Evolutionary conservation across 2,329 filamentous ascomycete species (phyloP), one percentile per base, ranked within the genome.

Genomic region (Botryotinia narcissicola): DNA sequence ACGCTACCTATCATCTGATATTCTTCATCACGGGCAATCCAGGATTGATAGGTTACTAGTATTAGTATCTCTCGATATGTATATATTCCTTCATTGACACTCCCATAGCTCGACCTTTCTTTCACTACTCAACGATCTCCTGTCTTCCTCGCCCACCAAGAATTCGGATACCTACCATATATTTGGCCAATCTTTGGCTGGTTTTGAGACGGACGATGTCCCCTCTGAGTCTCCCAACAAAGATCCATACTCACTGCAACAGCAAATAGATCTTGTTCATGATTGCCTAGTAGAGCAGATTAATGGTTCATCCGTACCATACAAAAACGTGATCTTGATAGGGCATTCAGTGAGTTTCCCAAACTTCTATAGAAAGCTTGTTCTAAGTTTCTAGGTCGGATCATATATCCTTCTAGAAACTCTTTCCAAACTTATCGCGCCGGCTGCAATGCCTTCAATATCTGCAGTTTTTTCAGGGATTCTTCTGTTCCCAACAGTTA

Each of bases 21-120:
- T 94, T 90, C 83, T 91, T 93, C 81, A 86, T 95, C 59, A 88
- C 91, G 42, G 93, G 93, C 32, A 95, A 95, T 76, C 93, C 93
- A 8, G 93, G 93, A 8, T 84, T 94, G 29, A 87, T 94, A 69
- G 88, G 87, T 73, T 95, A 93, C 85, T 95, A 95, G 82, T 83
- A 83, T 35, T 8, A 32, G 1, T 6, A 1, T 20, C 18, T 8
- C 18, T 35, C 40, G 9, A 32, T 29, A 25, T 29, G 20, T 32
- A 7, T 35, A 25, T n/a, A 16, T 61, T 0, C 20, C 20, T 16
- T 12, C 22, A 5, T 44, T 70, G n/a, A 66, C 35, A 20, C 29
- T n/a, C n/a, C 6, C 18, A 5, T 37, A 72, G 70, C 42, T 44
- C 62, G 73, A 85, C 87, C 54, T 95, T 94, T 81, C 84, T 94